Percentiles rank a stretch among this genome's conserved stretches.
Conservation (phyloP, 1,139 yeast genomes). For the Pichia cactophila region DNA sequence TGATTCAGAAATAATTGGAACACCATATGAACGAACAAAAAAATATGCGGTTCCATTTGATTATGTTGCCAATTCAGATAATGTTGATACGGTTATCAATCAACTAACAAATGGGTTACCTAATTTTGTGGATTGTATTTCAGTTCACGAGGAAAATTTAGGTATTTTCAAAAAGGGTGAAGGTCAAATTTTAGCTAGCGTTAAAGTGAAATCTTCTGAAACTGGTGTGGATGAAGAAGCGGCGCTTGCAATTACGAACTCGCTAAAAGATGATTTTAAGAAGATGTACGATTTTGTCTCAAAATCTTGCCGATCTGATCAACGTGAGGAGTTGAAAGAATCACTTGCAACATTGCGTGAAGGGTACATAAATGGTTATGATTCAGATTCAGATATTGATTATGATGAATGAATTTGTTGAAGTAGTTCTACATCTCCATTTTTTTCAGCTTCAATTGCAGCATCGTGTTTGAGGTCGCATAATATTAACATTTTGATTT, state of each 20-base stretch:
- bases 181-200: conserved; percentile 5
- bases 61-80: conserved; percentile 20
- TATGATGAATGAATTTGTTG: conserved; percentile 22
- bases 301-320: conserved; percentile 46
- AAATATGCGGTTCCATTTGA: conserved; percentile 29
- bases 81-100: conserved; percentile 4
- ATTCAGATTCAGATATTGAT: conserved; percentile 19
- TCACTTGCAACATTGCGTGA: conserved; percentile 42
- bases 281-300: conserved; percentile 42
- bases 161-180: background rate
- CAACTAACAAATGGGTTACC: conserved; percentile 11
- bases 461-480: conserved; percentile 52
- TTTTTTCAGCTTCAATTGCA: conserved; percentile 50
- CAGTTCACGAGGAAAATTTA: background rate
- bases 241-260: conserved; percentile 39
- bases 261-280: conserved; percentile 39
- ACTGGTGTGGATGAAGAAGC: background rate
- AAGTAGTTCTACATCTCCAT: conserved; percentile 43
- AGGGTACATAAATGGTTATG: conserved; percentile 53
- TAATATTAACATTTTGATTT: conserved; percentile 42
- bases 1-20: background rate
- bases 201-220: background rate
- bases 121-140: conserved; percentile 3
- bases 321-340: conserved; percentile 58
- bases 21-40: conserved; percentile 36